Base-by-base conservation (phyloP, 2,329 filamentous ascomycete genomes). In the Diaporthe destruens region DNA sequence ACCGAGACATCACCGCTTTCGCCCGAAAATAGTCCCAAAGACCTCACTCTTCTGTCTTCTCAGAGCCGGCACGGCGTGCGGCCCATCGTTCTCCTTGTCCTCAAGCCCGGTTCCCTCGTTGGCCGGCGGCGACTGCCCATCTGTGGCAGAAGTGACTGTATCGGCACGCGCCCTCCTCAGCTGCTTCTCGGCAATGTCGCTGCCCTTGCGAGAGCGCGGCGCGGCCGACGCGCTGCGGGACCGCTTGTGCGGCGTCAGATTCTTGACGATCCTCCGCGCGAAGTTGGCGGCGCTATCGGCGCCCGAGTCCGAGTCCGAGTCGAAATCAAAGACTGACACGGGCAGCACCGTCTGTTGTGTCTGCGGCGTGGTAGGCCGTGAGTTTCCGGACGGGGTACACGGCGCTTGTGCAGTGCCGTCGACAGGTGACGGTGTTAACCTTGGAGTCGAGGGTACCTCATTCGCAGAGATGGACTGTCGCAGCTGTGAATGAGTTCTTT, bases 251-350 rank as follows among this genome's bases (percentile, higher is more conserved):
- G 65, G 54, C 16, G 55, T 74, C 72, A 88, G 82, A 23, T 84
- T 82, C 57, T 85, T 85, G 69, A 86, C 85, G 23, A 85, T 80
- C 6, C 82, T 80, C n/a, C 77, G 78, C 0, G 79, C 80, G 44
- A 82, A 79, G n/a, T 78, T 79, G n/a, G 76, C 75, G 66, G 78
- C 76, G 1, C 73, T 74, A 7, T 80, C 78, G 8, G 80, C 78
- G 8, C 77, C 77, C n/a, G 56, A 44, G 57, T 86, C 84, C 18
- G 78, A 79, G 72, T 88, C 85, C 5, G 84, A 84, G 76, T 87
- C 85, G 18, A 81, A 76, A 55, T 88, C 86, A 74, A 88, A 88
- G 32, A 87, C 83, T 2, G 86, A 88, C 42, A 83, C 77, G 51
- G 79, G 78, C 16, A 66, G 75, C 81, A 83, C 14, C 75, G 74